Evolutionary conservation across 164 flowering plant genomes (phyloP).

Genomic region (Vitis labrusca): DNA sequence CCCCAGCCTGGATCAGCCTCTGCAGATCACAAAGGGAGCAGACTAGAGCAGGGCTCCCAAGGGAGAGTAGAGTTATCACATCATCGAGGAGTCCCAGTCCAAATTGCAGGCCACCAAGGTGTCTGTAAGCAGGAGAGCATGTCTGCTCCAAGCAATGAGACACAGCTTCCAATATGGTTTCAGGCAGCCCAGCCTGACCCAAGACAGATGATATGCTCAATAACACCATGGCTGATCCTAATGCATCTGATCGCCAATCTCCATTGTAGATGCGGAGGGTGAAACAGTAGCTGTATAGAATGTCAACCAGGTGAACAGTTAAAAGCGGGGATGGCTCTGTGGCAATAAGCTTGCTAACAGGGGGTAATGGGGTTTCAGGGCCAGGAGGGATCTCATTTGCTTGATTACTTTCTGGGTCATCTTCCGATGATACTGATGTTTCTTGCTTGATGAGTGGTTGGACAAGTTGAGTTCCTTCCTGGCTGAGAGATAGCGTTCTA

Average conservation of each 20-base stretch:
- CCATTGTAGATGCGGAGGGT: constrained; percentile 92
- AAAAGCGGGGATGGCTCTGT: constrained; percentile 72
- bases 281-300: constrained; percentile 80
- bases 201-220: constrained; percentile 70
- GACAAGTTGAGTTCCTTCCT: constrained; percentile 65
- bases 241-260: constrained; percentile 77
- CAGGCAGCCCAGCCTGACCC: constrained; percentile 65
- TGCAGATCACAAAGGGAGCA: constrained; percentile 68
- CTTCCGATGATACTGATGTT: constrained; percentile 15
- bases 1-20: constrained; percentile 57
- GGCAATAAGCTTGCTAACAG: constrained; percentile 52
- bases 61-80: constrained; percentile 37
- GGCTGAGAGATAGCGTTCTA: constrained; percentile 49
- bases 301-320: constrained; percentile 74
- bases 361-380: constrained; percentile 65
- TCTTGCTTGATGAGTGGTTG: constrained; percentile 41
- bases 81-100: constrained; percentile 70
- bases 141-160: constrained; percentile 70
- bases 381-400: constrained; percentile 63
- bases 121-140: constrained; percentile 68
- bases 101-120: constrained; percentile 69
- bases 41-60: constrained; percentile 60
- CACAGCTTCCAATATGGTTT: constrained; percentile 57
- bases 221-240: constrained; percentile 57
- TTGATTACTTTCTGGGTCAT: constrained; percentile 21